Conservation (phyloP, 2,329 filamentous ascomycete genomes). For the Fusarium pseudonygamai region DNA sequence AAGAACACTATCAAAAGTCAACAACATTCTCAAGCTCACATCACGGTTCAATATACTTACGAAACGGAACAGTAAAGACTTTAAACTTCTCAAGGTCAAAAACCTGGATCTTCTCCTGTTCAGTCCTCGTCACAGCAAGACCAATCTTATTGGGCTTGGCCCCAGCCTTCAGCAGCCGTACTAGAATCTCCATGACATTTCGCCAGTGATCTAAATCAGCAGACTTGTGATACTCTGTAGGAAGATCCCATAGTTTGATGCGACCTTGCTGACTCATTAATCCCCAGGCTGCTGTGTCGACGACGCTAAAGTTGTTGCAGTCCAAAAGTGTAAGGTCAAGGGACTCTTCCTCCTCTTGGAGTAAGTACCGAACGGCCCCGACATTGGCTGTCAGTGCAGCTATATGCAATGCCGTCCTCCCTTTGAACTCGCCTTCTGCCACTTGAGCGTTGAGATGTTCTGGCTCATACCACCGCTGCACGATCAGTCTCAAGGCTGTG, state of each 20-base stretch:
- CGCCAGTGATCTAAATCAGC: background rate
- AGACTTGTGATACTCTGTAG: background rate
- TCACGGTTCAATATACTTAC: rapidly evolving
- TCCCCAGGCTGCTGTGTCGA: background rate
- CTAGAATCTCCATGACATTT: background rate
- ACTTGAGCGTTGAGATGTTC: background rate
- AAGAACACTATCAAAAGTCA: background rate
- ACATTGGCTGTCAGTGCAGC: background rate
- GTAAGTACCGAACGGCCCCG: background rate
- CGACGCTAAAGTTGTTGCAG: background rate
- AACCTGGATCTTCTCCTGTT: background rate
- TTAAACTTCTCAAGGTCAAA: background rate
- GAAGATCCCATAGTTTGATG: background rate
- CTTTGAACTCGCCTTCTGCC: rapidly evolving
- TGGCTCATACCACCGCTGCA: background rate
- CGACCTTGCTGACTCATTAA: background rate
- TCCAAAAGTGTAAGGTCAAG: background rate
- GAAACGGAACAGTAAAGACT: background rate
- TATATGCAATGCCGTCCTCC: background rate
- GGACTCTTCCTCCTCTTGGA: background rate
- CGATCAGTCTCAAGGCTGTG: background rate
- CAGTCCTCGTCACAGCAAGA: background rate
- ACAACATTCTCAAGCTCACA: rapidly evolving
- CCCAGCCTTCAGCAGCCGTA: background rate
- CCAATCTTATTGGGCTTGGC: background rate